Base-by-base conservation (phyloP, 129 eudicot species). In the Gnaphalium uliginosum region DNA sequence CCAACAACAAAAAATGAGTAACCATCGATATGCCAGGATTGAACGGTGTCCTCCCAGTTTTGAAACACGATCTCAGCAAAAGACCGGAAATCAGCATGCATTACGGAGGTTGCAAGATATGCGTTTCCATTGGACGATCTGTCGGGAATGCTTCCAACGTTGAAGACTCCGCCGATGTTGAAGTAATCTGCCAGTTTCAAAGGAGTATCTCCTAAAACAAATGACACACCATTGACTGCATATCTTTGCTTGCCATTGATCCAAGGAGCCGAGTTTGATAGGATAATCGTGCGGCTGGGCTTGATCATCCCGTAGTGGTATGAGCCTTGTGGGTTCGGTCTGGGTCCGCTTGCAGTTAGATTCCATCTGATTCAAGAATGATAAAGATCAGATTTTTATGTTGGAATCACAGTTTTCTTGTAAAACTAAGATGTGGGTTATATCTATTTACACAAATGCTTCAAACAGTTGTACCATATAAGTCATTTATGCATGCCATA, bases 251-350 rank as follows among this genome's bases (percentile, higher is more conserved):
- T 89, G 33, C 95, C 92, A 58, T 95, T 95, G 66, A 95, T 91
- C 81, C 74, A 79, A 4, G 96, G 92, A 30, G 96, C 97, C 18
- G 99, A 89, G 81, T 95, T 95, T 32, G 93, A 89, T 48, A 95
- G 92, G 48, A 95, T 81, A 43, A 95, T 91, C 11, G 99, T 95
- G 48, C 89, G 89, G 37, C 88, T 39, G 10, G 93, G 76, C 82
- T 86, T 86, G 78, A 91, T 83, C 90, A 87, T 61, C 69, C 99
- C 99, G 26, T 95, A 95, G 73, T 95, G 99, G 79, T 95, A 95
- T 0, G 99, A 95, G 18, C 99, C 99, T 80, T 95, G 99, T 13
- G 99, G 99, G 78, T 95, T 95, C 0, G 99, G 99, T 75, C 99
- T 86, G 8, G 99, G 99, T 39, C 92, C 99, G 53, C 97, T 95